Percentiles rank a stretch among this genome's conserved stretches.
Evolutionary conservation across 169 alveolate genomes (phyloP).

Genomic region (Eimeria acervulina): DNA sequence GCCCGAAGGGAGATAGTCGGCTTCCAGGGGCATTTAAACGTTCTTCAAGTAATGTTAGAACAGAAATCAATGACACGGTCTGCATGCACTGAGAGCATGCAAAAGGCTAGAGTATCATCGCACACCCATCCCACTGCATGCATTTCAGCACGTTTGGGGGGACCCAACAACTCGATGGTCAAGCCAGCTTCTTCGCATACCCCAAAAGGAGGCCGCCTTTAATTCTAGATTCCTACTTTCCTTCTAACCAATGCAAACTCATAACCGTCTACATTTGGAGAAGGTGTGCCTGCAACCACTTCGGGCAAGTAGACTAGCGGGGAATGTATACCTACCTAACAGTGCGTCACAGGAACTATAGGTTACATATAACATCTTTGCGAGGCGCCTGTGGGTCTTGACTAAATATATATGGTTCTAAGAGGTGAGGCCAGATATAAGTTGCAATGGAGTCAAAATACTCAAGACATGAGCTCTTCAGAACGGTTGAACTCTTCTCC

Average conservation of each 20-base stretch:
- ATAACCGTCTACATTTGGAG: not conserved
- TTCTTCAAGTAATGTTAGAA: not conserved
- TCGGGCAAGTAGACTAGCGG: not conserved
- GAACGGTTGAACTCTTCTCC: no score
- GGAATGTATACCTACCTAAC: not conserved
- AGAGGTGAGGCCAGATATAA: not conserved
- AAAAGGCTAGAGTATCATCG: not conserved
- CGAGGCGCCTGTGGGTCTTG: not conserved
- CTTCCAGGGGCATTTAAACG: not conserved
- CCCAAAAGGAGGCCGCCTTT: not conserved
- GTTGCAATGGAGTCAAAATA: not conserved
- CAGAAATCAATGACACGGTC: not conserved
- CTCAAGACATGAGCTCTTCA: not conserved
- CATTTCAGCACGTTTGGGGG: not conserved
- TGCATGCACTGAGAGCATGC: not conserved
- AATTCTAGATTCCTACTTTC: not conserved
- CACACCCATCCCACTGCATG: not conserved
- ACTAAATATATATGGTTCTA: no score
- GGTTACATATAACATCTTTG: not conserved
- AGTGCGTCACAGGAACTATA: not conserved
- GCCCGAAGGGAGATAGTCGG: not conserved
- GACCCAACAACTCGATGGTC: not conserved
- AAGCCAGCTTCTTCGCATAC: not conserved
- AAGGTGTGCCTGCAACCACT: not conserved
- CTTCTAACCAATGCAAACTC: not conserved